Conservation (phyloP, 2,329 filamentous ascomycete species). For the Elsinoe perseae region DNA sequence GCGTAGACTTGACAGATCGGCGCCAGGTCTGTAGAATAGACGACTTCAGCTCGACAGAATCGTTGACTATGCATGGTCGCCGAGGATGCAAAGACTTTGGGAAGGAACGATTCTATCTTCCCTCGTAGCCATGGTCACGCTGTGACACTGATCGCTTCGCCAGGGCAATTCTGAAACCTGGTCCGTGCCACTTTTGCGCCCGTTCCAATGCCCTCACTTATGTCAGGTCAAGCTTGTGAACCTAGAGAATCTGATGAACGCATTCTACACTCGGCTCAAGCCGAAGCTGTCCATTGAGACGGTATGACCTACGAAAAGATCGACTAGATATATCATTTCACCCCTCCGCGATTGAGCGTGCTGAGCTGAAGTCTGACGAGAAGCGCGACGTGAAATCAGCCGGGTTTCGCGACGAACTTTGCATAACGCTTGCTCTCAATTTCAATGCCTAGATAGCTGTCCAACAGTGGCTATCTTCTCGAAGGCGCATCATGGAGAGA, state of each 20-base stretch:
- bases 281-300: neutral
- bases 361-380: too few relatives aligned
- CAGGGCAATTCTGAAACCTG: slow-evolving; percentile 3
- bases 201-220: neutral
- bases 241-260: neutral
- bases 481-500: neutral
- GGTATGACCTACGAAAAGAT: neutral
- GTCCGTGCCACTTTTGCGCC: slow-evolving; percentile 2
- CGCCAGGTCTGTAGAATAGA: too few relatives aligned
- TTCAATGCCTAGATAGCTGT: neutral
- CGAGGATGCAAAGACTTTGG: neutral
- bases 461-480: neutral
- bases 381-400: neutral
- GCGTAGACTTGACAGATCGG: neutral
- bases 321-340: too few relatives aligned
- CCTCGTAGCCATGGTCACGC: neutral
- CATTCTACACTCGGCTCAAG: neutral
- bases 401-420: too few relatives aligned
- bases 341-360: too few relatives aligned
- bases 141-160: slow-evolving; percentile 6
- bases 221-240: neutral
- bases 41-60: neutral
- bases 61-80: neutral
- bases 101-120: neutral
- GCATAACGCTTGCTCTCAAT: neutral